Conservation (phyloP, 208 protist species). For the Leishmania arabica region DNA sequence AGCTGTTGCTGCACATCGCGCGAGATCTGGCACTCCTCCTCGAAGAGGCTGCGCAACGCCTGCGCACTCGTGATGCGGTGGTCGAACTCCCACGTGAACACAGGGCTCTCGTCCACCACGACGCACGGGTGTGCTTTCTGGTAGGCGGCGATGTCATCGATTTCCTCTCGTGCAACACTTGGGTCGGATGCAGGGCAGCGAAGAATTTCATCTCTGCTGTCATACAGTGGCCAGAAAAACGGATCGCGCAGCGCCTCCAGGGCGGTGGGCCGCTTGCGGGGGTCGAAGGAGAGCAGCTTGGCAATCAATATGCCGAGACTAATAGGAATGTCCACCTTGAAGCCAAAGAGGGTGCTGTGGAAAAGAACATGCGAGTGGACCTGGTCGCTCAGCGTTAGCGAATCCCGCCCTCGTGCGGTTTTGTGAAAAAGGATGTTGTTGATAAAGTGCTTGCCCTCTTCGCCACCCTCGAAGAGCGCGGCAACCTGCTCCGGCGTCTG, state of each 20-base stretch:
- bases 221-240: slow-evolving; percentile 60
- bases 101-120: slow-evolving; percentile 32
- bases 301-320: slow-evolving; percentile 44
- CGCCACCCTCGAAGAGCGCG: slow-evolving; percentile 55
- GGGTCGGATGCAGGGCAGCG: slow-evolving; percentile 30
- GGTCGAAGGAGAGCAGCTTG: slow-evolving; percentile 60
- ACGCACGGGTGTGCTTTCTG: slow-evolving; percentile 17
- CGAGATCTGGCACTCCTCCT: slow-evolving; percentile 35
- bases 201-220: slow-evolving; percentile 60
- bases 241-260: slow-evolving; percentile 61
- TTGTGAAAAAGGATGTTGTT: slow-evolving; percentile 40
- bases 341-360: slow-evolving; percentile 63
- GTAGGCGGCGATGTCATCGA: slow-evolving; percentile 34
- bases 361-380: slow-evolving; percentile 30
- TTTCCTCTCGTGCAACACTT: slow-evolving; percentile 13
- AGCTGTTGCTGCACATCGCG: slow-evolving; percentile 21
- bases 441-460: slow-evolving; percentile 73
- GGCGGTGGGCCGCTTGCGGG: slow-evolving; percentile 58
- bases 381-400: slow-evolving; percentile 9
- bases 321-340: slow-evolving; percentile 44
- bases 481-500: slow-evolving; percentile 73
- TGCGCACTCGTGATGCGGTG: slow-evolving; percentile 44
- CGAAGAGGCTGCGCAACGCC: slow-evolving; percentile 38
- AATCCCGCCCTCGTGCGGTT: neutral
- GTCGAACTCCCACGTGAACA: slow-evolving; percentile 60